Evolutionary conservation across 257 asterid species (phyloP).

Genomic region (Lantana camara): DNA sequence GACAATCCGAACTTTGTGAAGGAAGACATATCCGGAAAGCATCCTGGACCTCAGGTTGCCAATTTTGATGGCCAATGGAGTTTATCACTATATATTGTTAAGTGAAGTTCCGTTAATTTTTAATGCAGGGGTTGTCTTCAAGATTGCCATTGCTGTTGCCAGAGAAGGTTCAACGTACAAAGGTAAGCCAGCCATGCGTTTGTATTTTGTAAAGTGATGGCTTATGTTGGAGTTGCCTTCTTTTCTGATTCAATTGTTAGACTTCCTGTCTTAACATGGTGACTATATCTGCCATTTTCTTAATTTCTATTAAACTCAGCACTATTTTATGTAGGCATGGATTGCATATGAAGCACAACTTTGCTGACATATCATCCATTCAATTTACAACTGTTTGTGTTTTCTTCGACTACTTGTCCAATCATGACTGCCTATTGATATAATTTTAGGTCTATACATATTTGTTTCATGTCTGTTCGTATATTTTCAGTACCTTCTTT

Average conservation of each 20-base stretch:
- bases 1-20: constrained; percentile 42
- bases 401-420: neutral
- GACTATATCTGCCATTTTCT: neutral
- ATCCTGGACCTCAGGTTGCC: constrained; percentile 57
- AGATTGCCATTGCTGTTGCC: constrained; percentile 78
- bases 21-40: constrained; percentile 52
- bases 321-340: neutral
- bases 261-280: neutral
- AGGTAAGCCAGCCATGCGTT: constrained; percentile 51
- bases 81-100: constrained; percentile 14
- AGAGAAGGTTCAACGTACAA: constrained; percentile 82
- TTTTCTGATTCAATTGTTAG: constrained; percentile 9
- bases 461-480: neutral
- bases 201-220: constrained; percentile 16
- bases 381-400: neutral
- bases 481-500: constrained; percentile 17
- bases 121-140: constrained; percentile 67
- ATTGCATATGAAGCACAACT: constrained; percentile 23
- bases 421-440: neutral
- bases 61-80: constrained; percentile 29
- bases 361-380: neutral
- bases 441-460: constrained; percentile 1
- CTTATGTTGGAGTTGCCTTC: constrained; percentile 22
- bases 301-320: neutral
- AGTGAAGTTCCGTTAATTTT: constrained; percentile 25